phyloP scores from a whole-genome alignment of 176 grass and related monocot genomes.

The Oryza glumipatula region DNA sequence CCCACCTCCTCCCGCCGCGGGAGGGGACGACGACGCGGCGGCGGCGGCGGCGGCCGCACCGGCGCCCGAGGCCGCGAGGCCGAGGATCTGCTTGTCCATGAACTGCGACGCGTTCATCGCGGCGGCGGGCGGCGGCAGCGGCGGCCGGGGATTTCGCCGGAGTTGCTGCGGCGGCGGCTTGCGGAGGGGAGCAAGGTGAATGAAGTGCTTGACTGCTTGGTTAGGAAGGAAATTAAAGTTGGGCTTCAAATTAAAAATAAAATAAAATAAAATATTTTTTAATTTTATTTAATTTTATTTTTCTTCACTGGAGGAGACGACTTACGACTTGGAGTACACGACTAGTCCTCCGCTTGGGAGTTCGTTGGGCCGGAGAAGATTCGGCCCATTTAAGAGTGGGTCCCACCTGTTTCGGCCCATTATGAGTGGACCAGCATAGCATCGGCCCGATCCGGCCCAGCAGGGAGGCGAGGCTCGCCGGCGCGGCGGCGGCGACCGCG shows the following conservation, averaged over 20 bases:
- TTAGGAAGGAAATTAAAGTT: background rate
- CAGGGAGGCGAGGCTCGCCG: background rate
- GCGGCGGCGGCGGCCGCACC: background rate
- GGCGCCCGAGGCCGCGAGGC: slow-evolving; percentile 41
- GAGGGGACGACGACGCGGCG: background rate
- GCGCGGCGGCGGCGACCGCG: background rate
- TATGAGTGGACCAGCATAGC: background rate
- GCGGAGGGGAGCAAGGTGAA: background rate
- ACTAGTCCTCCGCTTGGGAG: background rate
- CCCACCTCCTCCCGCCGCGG: background rate
- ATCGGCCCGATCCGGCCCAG: background rate
- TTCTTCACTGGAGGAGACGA: slow-evolving; percentile 2
- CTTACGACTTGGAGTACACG: slow-evolving; percentile 1
- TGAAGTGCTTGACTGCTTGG: no score
- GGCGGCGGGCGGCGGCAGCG: background rate
- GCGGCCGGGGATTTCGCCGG: background rate
- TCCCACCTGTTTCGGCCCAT: no score
- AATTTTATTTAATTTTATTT: background rate
- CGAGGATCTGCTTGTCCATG: slow-evolving; percentile 92
- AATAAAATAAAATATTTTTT: no score
- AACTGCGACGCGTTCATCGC: slow-evolving; percentile 77
- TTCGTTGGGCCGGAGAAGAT: background rate
- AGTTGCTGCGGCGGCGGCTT: slow-evolving; percentile 27
- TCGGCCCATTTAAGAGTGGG: background rate
- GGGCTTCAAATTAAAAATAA: background rate